phyloP scores from a whole-genome alignment of 2,329 filamentous ascomycete species.

The Penicillium sp. region DNA sequence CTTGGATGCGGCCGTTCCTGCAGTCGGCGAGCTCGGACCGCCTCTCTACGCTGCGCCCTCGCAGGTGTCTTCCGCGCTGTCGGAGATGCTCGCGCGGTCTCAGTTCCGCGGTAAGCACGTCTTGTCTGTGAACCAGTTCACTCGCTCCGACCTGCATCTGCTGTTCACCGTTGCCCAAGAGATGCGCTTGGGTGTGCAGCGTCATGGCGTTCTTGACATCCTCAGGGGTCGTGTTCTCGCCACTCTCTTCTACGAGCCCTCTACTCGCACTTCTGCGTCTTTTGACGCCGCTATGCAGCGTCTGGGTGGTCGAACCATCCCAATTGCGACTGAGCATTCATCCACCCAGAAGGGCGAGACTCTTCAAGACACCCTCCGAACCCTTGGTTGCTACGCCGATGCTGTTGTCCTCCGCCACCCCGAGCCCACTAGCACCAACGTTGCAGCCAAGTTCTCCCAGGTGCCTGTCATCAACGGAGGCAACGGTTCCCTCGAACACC shows the following conservation, averaged over 20 bases:
- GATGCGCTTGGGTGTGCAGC: constrained; percentile 92
- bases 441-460: constrained; percentile 77
- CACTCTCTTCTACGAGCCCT: constrained; percentile 97
- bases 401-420: constrained; percentile 95
- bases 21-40: constrained; percentile 34
- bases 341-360: constrained; percentile 92
- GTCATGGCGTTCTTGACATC: constrained; percentile 80
- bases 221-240: constrained; percentile 80
- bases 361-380: constrained; percentile 87
- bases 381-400: constrained; percentile 88
- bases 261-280: constrained; percentile 87
- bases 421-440: constrained; percentile 69
- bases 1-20: constrained; percentile 25
- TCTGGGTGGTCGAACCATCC: constrained; percentile 78
- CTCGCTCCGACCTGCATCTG: constrained; percentile 77
- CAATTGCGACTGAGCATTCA: constrained; percentile 74
- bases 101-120: constrained; percentile 87
- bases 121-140: constrained; percentile 86
- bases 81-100: constrained; percentile 69
- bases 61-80: constrained; percentile 53
- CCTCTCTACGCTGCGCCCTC: constrained; percentile 44
- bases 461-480: constrained; percentile 96
- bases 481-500: constrained; percentile 92
- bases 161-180: constrained; percentile 96
- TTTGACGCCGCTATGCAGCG: constrained; percentile 99